Evolutionary conservation across 208 protist species (phyloP).

Genomic region (Paratrypanosoma confusum): DNA sequence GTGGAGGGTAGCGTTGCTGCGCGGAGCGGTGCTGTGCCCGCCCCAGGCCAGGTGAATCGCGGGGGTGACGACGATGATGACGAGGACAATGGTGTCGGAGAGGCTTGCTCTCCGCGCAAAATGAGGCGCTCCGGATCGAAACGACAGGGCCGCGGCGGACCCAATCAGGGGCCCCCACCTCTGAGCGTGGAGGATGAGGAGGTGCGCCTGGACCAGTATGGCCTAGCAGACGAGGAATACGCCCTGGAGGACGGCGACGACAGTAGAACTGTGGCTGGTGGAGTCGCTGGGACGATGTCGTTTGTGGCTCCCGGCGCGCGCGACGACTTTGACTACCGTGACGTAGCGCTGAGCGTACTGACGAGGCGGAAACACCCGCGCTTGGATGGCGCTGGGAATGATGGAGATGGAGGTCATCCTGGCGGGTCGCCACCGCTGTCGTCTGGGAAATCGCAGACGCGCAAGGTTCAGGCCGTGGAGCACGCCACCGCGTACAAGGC

Average conservation of each 20-base stretch:
- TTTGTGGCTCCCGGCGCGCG: background rate
- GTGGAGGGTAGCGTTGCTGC: slow-evolving; percentile 3
- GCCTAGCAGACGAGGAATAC: slow-evolving; percentile 32
- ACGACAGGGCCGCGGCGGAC: background rate
- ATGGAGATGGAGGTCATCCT: no score
- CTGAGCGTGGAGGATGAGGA: slow-evolving; percentile 2
- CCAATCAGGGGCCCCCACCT: background rate
- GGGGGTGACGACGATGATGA: slow-evolving; percentile 12
- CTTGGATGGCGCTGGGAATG: no score
- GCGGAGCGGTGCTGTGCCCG: background rate
- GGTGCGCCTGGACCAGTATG: slow-evolving; percentile 31
- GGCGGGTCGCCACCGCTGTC: no score
- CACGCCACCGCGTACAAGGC: background rate
- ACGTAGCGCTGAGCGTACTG: no score
- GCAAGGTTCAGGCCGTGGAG: no score
- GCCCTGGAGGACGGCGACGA: slow-evolving; percentile 2
- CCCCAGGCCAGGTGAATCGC: background rate
- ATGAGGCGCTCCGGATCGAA: no score
- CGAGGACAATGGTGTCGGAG: background rate
- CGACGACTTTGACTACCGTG: background rate
- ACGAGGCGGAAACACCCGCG: no score
- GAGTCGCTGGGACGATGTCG: no score
- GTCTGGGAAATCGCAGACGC: no score
- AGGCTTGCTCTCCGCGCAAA: no score
- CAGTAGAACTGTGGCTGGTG: no score